phyloP scores from a whole-genome alignment of 176 grass and related monocot genomes.

The Cenchrus fungigraminus region DNA sequence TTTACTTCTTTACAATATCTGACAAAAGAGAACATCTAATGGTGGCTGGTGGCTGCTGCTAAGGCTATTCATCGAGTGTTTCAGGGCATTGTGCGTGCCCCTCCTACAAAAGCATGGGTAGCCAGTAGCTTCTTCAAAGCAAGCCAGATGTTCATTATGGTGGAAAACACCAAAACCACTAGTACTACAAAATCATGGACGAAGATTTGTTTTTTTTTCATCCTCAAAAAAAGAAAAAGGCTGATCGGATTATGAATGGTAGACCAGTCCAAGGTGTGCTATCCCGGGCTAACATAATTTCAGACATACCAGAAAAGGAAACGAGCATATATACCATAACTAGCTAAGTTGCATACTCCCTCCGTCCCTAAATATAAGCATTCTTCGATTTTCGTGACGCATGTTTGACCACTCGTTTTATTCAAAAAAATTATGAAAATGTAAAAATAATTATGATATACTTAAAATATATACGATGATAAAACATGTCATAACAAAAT shows the following conservation, averaged over 20 bases:
- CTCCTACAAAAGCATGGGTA: slow-evolving; percentile 8
- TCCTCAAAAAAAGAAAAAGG: background rate
- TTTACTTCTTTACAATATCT: slow-evolving; percentile 39
- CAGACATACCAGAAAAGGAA: slow-evolving; percentile 27
- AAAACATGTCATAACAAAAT: too few relatives aligned
- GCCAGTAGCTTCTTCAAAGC: slow-evolving; percentile 7
- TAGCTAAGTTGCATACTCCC: background rate
- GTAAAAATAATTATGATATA: too few relatives aligned
- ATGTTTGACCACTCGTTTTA: too few relatives aligned
- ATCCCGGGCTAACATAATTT: slow-evolving; percentile 13
- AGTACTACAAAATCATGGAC: background rate
- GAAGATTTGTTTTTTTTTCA: background rate
- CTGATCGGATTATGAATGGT: background rate
- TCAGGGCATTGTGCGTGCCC: background rate
- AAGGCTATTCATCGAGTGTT: background rate
- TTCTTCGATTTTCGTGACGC: too few relatives aligned
- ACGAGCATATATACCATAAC: slow-evolving; percentile 23
- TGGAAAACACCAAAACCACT: background rate
- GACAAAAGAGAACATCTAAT: slow-evolving; percentile 26
- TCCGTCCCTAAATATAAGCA: too few relatives aligned
- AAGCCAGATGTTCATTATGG: slow-evolving; percentile 8
- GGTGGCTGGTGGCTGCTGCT: slow-evolving; percentile 1
- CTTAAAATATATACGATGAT: too few relatives aligned
- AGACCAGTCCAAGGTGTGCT: background rate
- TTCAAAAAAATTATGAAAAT: too few relatives aligned